Base-by-base conservation (phyloP, 805 yeast genomes). In the Kuraishia ogatae region DNA sequence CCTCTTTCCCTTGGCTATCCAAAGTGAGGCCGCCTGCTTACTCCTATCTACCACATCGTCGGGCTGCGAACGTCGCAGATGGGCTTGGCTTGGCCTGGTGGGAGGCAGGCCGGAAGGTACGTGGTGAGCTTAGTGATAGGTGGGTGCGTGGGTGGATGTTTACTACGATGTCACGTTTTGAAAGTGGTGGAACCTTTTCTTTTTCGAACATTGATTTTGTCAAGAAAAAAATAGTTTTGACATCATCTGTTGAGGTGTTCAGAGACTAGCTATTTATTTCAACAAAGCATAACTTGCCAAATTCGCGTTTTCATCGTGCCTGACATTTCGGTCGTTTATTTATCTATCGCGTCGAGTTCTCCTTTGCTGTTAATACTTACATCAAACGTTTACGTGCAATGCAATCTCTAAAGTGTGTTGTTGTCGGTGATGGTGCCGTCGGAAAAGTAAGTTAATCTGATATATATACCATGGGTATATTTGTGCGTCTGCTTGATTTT, bases 401-500 rank as follows among this genome's bases (percentile, higher is more conserved):
- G 82, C 81, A 78, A 67, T 77, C 85, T 57, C 79, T 88, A 71
- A 93, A 93, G 75, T 94, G 98, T 80, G 98, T 94, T 61, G 97
- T 93, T 61, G 98, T 94, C 55, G 99, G 99, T 61, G 99, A 94
- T 75, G 99, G 99, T 89, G 98, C 98, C 63, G 98, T 94, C 60
- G 99, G 99, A 64, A 93, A 91, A 68, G 79, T 75, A 57, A 54
- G 76, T 66, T 21, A 57, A 2, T 5, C 7, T 10, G 10, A 26
- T 26, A 26, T 26, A 26, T 6, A 26, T 26, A 10, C 8, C 5
- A 26, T 26, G 10, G 5, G 10, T 26, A 26, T 26, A 6, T 26
- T 26, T 26, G 29, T 5, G 29, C 29, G 29, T 26, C 10, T 26
- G 5, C 29, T 10, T 26, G 29, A 26, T 26, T 26, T 26, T 10